These are phyloP conservation scores for Ceratorhiza oryzae-sativae DNA, from an alignment of 1,284 basidiomycete genomes.

Conservation along the genomic window DNA sequence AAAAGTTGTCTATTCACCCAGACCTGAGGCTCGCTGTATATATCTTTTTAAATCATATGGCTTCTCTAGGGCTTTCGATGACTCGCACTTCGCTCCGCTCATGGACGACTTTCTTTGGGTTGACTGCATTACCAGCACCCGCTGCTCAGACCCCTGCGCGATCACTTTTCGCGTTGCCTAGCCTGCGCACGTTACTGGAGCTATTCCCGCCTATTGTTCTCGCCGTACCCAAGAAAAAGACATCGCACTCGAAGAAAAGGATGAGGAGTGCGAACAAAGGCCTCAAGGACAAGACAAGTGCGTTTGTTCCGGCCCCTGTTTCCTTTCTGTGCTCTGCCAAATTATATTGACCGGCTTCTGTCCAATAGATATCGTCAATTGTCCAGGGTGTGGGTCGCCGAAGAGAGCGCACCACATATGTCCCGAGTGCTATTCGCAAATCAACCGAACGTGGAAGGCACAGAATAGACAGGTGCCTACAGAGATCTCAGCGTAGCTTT, in stretches of 20 bases:
- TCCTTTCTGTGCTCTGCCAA: conserved; percentile 13
- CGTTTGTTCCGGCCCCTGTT: conserved; percentile 49
- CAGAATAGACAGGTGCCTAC: conserved; percentile 45
- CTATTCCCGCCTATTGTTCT: conserved; percentile 87
- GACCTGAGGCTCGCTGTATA: too few species aligned
- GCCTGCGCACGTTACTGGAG: conserved; percentile 67
- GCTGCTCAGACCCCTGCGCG: not conserved
- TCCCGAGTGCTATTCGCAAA: conserved; percentile 79
- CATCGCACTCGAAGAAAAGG: conserved; percentile 91
- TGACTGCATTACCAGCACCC: conserved; percentile 1
- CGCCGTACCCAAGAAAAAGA: conserved; percentile 95
- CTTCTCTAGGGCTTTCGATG: conserved; percentile 53
- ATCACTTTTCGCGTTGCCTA: conserved; percentile 26
- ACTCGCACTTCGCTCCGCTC: conserved; percentile 45
- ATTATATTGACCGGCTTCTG: not conserved
- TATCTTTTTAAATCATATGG: conserved; percentile 50
- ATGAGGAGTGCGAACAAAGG: conserved; percentile 97
- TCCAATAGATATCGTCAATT: conserved; percentile 82
- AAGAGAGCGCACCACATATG: conserved; percentile 93
- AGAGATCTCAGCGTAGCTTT: not conserved
- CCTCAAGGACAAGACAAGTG: conserved; percentile 91
- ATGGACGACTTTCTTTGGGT: not conserved
- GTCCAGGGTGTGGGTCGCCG: conserved; percentile 87
- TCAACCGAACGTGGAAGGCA: conserved; percentile 72
- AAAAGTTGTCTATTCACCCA: too few species aligned